Evolutionary conservation across 1,284 basidiomycete species (phyloP).

Genomic region (Anthracocystis panici-leucophaei): DNA sequence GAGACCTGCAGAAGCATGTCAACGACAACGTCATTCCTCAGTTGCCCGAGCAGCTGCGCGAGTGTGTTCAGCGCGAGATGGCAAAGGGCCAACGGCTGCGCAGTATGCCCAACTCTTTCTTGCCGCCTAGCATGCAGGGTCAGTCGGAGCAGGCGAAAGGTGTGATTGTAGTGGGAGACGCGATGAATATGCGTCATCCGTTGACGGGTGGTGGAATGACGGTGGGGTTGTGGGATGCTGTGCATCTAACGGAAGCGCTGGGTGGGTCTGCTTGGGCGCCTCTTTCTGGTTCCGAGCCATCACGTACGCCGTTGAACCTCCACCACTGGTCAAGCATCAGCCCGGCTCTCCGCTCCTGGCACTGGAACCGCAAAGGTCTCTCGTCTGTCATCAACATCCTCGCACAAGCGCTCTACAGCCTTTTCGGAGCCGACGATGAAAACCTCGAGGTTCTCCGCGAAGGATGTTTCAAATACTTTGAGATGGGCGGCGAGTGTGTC

Average conservation of each 20-base stretch:
- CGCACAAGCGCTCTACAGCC: conserved; percentile 67
- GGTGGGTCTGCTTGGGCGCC: conserved; percentile 61
- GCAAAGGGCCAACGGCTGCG: conserved; percentile 71
- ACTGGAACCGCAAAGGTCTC: conserved; percentile 66
- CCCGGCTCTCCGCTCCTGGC: conserved; percentile 62
- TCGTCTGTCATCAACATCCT: conserved; percentile 68
- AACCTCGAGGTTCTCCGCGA: conserved; percentile 84
- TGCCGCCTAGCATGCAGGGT: conserved; percentile 87
- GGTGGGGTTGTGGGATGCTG: conserved; percentile 68
- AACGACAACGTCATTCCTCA: conserved; percentile 60
- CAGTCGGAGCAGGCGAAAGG: conserved; percentile 75
- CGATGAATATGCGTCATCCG: conserved; percentile 99
- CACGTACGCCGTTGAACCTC: conserved; percentile 47
- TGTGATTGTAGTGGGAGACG: conserved; percentile 89
- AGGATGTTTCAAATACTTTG: conserved; percentile 98
- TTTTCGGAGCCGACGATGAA: conserved; percentile 73
- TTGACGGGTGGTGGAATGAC: conserved; percentile 81
- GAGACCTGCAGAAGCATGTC: conserved; percentile 70
- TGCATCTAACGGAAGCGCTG: conserved; percentile 63
- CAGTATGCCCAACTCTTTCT: conserved; percentile 95
- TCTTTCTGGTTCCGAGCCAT: conserved; percentile 12
- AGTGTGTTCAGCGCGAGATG: conserved; percentile 55
- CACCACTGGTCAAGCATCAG: conserved; percentile 52
- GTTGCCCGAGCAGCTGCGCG: conserved; percentile 61
- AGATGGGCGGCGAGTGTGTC: conserved; percentile 88